phyloP scores from a whole-genome alignment of 2,329 filamentous ascomycete species.

The Diplodia seriata region DNA sequence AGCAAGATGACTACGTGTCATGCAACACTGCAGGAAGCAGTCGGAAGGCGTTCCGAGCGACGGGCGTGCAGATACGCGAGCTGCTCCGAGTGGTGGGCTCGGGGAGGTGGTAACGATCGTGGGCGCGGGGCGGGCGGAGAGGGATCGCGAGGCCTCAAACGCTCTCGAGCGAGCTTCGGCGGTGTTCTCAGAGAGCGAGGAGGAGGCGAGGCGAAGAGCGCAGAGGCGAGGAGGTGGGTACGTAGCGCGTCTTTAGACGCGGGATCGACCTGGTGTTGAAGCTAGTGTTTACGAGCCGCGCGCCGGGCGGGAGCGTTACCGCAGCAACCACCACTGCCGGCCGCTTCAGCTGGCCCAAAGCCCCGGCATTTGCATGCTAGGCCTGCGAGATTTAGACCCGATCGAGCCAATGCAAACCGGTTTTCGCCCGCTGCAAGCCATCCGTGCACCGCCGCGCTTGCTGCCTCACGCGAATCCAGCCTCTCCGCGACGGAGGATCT shows the following conservation, averaged over 20 bases:
- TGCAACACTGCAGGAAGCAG: constrained; percentile 21
- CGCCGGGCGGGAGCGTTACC: constrained; percentile 13
- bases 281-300: constrained; percentile 16
- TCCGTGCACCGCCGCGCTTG: constrained; percentile 23
- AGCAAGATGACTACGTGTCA: constrained; percentile 20
- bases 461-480: constrained; percentile 14
- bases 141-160: background rate
- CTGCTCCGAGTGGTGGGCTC: constrained; percentile 7
- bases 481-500: constrained; percentile 11
- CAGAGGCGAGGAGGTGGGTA: constrained; percentile 17
- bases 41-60: constrained; percentile 13
- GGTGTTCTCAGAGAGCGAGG: constrained; percentile 12
- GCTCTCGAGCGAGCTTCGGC: constrained; percentile 8
- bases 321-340: constrained; percentile 19
- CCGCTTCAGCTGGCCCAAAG: background rate
- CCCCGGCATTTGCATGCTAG: constrained; percentile 19
- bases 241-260: constrained; percentile 30
- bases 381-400: constrained; percentile 20
- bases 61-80: constrained; percentile 20
- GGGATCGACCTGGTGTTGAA: constrained; percentile 26
- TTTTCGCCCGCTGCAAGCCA: constrained; percentile 25
- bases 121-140: constrained; percentile 2
- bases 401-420: constrained; percentile 26
- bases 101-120: constrained; percentile 7
- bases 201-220: constrained; percentile 4